Evolutionary conservation across 1,284 basidiomycete species (phyloP).

Genomic region (Omphalotus olearius): DNA sequence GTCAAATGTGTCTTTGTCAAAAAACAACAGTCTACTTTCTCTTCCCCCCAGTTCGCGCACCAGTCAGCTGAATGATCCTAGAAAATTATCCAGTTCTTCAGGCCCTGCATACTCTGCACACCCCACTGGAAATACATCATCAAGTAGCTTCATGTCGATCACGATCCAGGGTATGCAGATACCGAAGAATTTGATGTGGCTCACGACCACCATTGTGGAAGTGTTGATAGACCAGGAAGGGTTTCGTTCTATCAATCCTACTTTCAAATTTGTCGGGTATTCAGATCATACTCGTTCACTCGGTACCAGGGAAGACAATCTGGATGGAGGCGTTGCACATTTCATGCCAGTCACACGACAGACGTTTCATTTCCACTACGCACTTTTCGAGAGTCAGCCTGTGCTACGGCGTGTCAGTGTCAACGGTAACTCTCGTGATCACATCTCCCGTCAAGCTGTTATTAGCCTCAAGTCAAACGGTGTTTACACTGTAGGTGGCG

Average conservation of each 20-base stretch:
- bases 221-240: conserved; percentile 80
- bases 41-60: conserved; percentile 2
- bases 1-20: not conserved
- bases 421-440: conserved; percentile 62
- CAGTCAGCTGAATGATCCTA: not conserved
- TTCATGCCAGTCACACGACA: conserved; percentile 60
- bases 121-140: not conserved
- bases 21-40: conserved; percentile 4
- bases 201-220: conserved; percentile 51
- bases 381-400: conserved; percentile 63
- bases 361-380: conserved; percentile 65
- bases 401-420: conserved; percentile 62
- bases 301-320: conserved; percentile 21
- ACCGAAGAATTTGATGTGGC: conserved; percentile 43
- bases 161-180: conserved; percentile 19
- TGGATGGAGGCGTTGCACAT: conserved; percentile 42
- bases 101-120: not conserved
- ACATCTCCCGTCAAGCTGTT: conserved; percentile 66
- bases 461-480: conserved; percentile 65
- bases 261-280: conserved; percentile 55
- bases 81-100: not conserved
- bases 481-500: conserved; percentile 67
- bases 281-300: conserved; percentile 30
- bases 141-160: conserved; percentile 4
- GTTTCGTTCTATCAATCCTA: conserved; percentile 56